These are phyloP conservation scores for Endocalyx cinctus DNA, from an alignment of 2,329 filamentous ascomycete genomes.

Conservation along the genomic window DNA sequence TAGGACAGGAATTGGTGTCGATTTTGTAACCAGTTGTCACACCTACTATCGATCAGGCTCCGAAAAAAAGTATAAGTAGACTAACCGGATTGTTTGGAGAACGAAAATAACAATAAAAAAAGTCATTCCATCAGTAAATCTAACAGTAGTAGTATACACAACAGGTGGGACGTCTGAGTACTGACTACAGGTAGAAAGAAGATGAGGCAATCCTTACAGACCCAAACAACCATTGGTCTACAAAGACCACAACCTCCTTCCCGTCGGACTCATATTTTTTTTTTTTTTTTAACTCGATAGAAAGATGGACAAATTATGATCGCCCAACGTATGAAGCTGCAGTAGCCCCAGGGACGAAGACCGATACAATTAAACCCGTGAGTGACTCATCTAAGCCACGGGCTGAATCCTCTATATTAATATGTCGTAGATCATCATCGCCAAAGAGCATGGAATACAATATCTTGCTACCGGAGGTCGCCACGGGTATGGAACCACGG, in stretches of 20 bases:
- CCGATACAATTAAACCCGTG: background rate
- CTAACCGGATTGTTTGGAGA: no score
- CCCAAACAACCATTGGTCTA: no score
- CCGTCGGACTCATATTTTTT: background rate
- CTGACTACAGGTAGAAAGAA: no score
- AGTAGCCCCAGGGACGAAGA: background rate
- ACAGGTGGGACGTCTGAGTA: background rate
- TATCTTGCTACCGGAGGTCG: slow-evolving; percentile 10
- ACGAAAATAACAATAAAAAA: no score
- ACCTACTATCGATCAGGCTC: no score
- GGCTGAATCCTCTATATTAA: no score
- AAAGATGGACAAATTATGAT: background rate
- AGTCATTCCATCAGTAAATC: no score
- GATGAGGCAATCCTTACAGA: no score
- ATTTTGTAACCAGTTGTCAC: background rate
- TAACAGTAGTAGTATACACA: background rate
- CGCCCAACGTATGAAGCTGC: background rate
- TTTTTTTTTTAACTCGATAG: background rate
- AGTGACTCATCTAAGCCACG: no score
- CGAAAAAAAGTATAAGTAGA: no score
- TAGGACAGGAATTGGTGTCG: background rate
- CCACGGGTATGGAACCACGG: slow-evolving; percentile 5
- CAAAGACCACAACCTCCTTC: background rate
- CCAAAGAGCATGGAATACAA: no score
- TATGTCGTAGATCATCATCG: no score